Evolutionary conservation across 306 rosid genomes (phyloP).

Genomic region (Gleditsia sinensis): DNA sequence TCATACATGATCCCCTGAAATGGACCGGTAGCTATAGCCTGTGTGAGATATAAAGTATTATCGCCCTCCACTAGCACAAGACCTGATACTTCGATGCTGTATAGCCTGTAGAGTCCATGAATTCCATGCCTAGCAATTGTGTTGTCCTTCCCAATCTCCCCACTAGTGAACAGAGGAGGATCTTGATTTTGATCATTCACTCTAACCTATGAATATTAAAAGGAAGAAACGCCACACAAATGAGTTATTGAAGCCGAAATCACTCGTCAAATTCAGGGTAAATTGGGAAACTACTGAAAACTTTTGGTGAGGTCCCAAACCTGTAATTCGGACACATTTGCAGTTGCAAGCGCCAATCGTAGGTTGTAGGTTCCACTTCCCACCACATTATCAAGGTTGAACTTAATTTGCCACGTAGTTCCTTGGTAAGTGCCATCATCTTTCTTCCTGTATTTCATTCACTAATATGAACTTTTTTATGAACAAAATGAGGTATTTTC

Average conservation of each 20-base stretch:
- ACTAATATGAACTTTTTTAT: not conserved
- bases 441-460: conserved; percentile 54
- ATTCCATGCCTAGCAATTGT: conserved; percentile 92
- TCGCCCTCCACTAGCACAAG: conserved; percentile 49
- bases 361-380: conserved; percentile 52
- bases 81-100: conserved; percentile 48
- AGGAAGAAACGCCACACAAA: not conserved
- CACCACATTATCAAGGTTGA: conserved; percentile 52
- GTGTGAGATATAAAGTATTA: conserved; percentile 66
- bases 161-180: conserved; percentile 70
- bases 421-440: conserved; percentile 62
- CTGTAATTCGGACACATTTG: conserved; percentile 70
- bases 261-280: conserved; percentile 3
- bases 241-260: not conserved
- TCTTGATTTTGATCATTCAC: conserved; percentile 61
- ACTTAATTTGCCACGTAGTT: conserved; percentile 90
- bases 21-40: conserved; percentile 53
- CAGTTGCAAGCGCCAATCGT: conserved; percentile 77
- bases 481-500: not conserved
- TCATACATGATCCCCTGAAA: conserved; percentile 89
- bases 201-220: conserved; percentile 51
- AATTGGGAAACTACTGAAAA: not conserved
- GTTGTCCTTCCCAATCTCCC: conserved; percentile 77
- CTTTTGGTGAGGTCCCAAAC: conserved; percentile 34
- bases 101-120: conserved; percentile 87